phyloP scores from a whole-genome alignment of 2,329 filamentous ascomycete genomes.

The Talaromyces funiculosus region DNA sequence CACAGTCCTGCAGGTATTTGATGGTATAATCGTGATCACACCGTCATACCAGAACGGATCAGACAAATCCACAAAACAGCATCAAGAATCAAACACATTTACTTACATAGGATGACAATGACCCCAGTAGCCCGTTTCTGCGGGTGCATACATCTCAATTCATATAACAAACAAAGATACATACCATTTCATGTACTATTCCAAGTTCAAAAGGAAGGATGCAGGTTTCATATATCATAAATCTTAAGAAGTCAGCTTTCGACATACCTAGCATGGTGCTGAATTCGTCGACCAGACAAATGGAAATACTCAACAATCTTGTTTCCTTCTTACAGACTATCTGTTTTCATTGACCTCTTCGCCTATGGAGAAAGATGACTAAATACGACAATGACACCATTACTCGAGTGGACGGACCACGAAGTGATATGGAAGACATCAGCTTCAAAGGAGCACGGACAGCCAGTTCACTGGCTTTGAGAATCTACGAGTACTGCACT shows the following conservation, averaged over 20 bases:
- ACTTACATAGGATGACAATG: too few relatives aligned
- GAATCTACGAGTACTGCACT: conserved; percentile 35
- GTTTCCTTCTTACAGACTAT: not conserved
- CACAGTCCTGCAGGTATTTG: not conserved
- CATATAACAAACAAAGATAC: not conserved
- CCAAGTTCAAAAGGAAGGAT: not conserved
- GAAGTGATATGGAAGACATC: conserved; percentile 27
- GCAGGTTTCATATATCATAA: not conserved
- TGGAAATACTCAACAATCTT: not conserved
- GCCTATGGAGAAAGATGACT: conserved; percentile 16
- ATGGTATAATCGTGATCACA: not conserved
- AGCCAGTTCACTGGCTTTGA: conserved; percentile 36
- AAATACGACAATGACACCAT: conserved; percentile 16
- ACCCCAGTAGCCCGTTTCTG: not conserved
- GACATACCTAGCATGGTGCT: not conserved
- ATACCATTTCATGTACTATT: not conserved
- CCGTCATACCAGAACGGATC: not conserved
- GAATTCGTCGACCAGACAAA: not conserved
- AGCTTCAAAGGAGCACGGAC: conserved; percentile 36
- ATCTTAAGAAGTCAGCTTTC: not conserved
- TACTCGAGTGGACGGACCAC: conserved; percentile 20
- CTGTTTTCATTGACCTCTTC: not conserved
- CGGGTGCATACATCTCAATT: not conserved
- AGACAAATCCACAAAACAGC: not conserved
- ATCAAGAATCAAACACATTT: not conserved